Percentiles rank a stretch among this genome's conserved stretches.
These are phyloP conservation scores for Teunomyces aglyptinius DNA, from an alignment of 805 yeast genomes.

Conservation along the genomic window DNA sequence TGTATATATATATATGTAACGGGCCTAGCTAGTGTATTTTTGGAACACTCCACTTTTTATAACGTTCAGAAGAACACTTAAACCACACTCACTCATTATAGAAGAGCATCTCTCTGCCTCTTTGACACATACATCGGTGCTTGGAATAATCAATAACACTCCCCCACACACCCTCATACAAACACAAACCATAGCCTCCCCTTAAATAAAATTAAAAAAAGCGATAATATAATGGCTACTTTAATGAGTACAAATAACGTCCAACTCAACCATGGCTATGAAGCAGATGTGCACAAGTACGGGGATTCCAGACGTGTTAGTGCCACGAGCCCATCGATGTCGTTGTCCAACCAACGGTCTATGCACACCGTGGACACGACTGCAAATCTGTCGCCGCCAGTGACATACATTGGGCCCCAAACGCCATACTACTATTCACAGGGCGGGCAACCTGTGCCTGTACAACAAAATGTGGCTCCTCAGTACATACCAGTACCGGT, in stretches of 20 bases:
- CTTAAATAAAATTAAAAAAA: neutral
- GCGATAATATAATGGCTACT: neutral
- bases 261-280: neutral
- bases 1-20: neutral
- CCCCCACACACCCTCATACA: too few species aligned
- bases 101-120: too few species aligned
- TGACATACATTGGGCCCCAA: neutral
- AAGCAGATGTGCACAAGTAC: neutral
- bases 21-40: neutral
- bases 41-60: neutral
- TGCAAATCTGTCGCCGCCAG: constrained; percentile 1
- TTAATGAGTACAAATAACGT: neutral
- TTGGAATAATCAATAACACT: too few species aligned
- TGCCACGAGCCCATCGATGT: neutral
- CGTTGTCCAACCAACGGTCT: neutral
- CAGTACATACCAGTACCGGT: constrained; percentile 2
- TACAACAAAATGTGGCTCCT: neutral
- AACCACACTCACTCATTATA: too few species aligned
- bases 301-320: neutral
- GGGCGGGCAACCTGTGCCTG: neutral
- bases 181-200: too few species aligned
- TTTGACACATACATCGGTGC: too few species aligned
- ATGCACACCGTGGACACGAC: neutral
- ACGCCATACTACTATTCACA: constrained; percentile 1
- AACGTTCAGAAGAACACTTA: neutral